Evolutionary conservation across 169 alveolate genomes (phyloP).

Genomic region (Plasmodium fragile): DNA sequence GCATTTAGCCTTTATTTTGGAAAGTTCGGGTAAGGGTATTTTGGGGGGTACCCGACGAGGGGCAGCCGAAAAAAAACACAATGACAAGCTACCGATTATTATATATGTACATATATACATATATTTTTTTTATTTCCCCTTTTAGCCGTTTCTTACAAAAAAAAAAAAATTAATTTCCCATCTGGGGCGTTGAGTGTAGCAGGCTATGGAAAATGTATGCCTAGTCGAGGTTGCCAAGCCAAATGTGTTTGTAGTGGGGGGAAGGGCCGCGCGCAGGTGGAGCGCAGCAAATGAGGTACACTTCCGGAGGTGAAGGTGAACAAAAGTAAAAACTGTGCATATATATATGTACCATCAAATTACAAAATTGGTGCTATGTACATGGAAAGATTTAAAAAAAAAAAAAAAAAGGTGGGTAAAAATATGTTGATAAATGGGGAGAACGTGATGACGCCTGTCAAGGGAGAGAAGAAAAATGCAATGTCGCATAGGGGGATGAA

Average conservation of each 20-base stretch:
- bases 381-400: too few species aligned
- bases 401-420: not conserved
- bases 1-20: not conserved
- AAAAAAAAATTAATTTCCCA: not conserved
- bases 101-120: not conserved
- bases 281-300: not conserved
- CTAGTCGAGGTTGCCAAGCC: not conserved
- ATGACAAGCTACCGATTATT: not conserved
- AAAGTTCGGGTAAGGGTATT: not conserved
- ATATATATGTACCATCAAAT: not conserved
- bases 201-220: not conserved
- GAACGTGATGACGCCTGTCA: not conserved
- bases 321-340: not conserved
- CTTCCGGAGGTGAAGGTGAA: not conserved
- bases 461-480: not conserved
- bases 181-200: not conserved
- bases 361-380: not conserved
- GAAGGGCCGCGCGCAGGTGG: not conserved
- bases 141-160: not conserved
- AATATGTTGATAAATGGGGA: not conserved
- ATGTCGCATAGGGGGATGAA: too few species aligned
- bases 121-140: not conserved
- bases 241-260: not conserved
- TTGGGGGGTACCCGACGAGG: not conserved
- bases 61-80: not conserved